phyloP scores from a whole-genome alignment of 495 filamentous ascomycete species.

The Aspergillus mulundensis region DNA sequence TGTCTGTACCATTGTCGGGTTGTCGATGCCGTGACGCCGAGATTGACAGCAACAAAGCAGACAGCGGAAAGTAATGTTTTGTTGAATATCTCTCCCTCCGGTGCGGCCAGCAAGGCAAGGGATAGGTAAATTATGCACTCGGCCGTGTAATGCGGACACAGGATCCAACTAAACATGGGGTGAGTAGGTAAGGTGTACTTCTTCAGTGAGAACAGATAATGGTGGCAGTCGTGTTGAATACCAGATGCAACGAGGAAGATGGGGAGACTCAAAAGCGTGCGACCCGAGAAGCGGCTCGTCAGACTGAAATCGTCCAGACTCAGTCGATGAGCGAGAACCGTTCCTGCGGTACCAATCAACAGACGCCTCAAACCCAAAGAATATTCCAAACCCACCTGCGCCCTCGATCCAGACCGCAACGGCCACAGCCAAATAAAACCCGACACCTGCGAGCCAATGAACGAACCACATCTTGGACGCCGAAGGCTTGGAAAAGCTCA shows the following conservation, averaged over 20 bases:
- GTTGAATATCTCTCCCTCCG: conserved; percentile 59
- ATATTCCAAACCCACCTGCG: conserved; percentile 45
- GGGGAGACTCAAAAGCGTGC: conserved; percentile 56
- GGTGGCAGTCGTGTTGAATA: conserved; percentile 77
- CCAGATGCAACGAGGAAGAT: conserved; percentile 71
- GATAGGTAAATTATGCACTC: conserved; percentile 82
- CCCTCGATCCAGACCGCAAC: conserved; percentile 87
- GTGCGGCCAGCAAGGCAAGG: conserved; percentile 72
- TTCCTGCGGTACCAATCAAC: conserved; percentile 22
- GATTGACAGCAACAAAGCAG: conserved; percentile 72
- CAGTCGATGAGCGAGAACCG: conserved; percentile 26
- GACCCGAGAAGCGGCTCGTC: conserved; percentile 48
- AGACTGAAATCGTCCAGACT: conserved; percentile 32
- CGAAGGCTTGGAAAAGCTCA: conserved; percentile 58
- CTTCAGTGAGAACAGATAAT: conserved; percentile 71
- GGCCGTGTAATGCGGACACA: conserved; percentile 90
- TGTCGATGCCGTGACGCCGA: conserved; percentile 73
- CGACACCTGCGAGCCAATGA: conserved; percentile 74
- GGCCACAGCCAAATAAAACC: conserved; percentile 68
- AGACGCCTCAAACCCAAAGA: neutral
- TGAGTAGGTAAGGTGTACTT: conserved; percentile 79
- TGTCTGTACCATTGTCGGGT: conserved; percentile 76
- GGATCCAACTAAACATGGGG: conserved; percentile 61
- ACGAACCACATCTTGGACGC: conserved; percentile 75
- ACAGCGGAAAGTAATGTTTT: conserved; percentile 65